These are phyloP conservation scores for Lipomyces starkeyi DNA, from an alignment of 805 yeast genomes.

Conservation along the genomic window DNA sequence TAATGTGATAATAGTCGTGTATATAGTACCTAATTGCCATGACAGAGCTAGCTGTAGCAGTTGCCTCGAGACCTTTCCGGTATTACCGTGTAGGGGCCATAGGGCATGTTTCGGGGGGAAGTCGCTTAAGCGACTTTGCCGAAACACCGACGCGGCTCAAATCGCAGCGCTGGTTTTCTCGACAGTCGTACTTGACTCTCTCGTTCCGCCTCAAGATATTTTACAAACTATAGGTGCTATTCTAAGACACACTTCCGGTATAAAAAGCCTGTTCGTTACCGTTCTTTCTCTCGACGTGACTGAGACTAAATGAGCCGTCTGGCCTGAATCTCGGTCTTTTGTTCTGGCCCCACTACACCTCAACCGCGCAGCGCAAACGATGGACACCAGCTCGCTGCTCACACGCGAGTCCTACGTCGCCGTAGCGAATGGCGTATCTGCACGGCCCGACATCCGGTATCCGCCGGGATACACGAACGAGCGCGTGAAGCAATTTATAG, in stretches of 20 bases:
- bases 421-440: neutral
- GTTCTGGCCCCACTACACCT: neutral
- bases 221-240: no score
- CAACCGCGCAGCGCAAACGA: neutral
- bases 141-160: no score
- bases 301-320: neutral
- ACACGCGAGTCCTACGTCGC: neutral
- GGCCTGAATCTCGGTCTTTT: neutral
- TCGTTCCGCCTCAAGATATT: no score
- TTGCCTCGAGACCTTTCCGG: no score
- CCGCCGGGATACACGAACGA: conserved; percentile 18
- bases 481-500: conserved; percentile 20
- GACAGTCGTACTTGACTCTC: no score
- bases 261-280: no score
- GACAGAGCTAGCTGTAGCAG: no score
- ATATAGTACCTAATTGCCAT: neutral
- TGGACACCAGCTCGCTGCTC: conserved; percentile 3
- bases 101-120: no score
- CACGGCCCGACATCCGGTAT: conserved; percentile 11
- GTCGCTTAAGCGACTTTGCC: no score
- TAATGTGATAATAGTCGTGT: neutral
- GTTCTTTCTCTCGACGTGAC: neutral
- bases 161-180: no score
- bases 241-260: no score
- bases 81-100: no score